phyloP scores from a whole-genome alignment of 352 stramenopile genomes.

The Globisporangium alternatum region DNA sequence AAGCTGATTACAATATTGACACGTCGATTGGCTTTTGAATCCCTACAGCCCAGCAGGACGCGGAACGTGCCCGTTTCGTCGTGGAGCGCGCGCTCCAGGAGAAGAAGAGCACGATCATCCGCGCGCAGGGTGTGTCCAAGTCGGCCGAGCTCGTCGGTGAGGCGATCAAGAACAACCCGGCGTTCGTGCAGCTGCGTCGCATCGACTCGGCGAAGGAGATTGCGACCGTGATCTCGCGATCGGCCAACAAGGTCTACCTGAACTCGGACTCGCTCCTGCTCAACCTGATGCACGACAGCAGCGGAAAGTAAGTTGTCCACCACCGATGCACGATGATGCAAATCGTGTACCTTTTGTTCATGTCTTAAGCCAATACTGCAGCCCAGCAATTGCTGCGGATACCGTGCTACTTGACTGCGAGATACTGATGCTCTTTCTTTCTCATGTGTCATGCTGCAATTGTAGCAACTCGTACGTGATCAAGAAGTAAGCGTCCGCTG shows the following conservation, averaged over 20 bases:
- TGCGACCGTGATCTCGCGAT: conserved; percentile 93
- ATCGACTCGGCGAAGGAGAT: conserved; percentile 99
- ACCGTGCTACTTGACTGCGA: neutral
- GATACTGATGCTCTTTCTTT: conserved; percentile 3
- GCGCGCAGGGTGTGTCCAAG: conserved; percentile 97
- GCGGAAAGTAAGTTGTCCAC: conserved; percentile 41
- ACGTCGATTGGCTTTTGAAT: neutral
- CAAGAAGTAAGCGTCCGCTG: conserved; percentile 8
- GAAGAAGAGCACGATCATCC: conserved; percentile 99
- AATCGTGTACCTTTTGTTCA: neutral
- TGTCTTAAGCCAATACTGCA: conserved; percentile 7
- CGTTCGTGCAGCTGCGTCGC: conserved; percentile 98
- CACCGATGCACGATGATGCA: neutral
- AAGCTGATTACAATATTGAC: neutral
- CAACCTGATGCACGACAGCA: conserved; percentile 90
- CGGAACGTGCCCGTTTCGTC: conserved; percentile 97
- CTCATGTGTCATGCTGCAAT: conserved; percentile 1
- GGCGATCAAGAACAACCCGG: conserved; percentile 99
- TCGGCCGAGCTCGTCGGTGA: conserved; percentile 97
- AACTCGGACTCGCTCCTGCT: conserved; percentile 97
- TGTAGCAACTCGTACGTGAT: conserved; percentile 10
- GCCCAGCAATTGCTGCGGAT: neutral
- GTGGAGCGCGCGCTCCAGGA: conserved; percentile 98
- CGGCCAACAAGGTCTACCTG: conserved; percentile 98
- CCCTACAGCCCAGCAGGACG: conserved; percentile 96